phyloP scores from a whole-genome alignment of 352 stramenopile species.

The Pythium phragmitis region DNA sequence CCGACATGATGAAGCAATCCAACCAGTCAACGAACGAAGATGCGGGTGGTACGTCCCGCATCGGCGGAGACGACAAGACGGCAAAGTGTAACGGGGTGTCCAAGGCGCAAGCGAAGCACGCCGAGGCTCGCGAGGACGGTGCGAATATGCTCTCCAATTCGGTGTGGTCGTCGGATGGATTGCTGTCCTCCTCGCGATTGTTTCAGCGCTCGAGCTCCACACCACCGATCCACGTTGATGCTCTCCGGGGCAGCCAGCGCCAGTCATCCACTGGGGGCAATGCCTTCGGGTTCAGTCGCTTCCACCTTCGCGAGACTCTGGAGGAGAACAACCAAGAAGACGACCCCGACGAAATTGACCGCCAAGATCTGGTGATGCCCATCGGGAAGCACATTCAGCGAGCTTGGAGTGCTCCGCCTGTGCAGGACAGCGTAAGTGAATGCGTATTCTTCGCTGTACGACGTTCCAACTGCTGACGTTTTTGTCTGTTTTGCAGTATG shows the following conservation, averaged over 20 bases:
- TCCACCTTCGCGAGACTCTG: slow-evolving; percentile 17
- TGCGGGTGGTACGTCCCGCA: slow-evolving; percentile 4
- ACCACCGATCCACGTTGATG: slow-evolving; percentile 26
- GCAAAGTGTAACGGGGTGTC: slow-evolving; percentile 6
- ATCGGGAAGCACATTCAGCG: slow-evolving; percentile 37
- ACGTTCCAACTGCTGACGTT: neutral
- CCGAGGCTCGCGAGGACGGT: neutral
- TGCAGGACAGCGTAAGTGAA: slow-evolving; percentile 38
- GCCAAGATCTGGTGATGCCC: slow-evolving; percentile 22
- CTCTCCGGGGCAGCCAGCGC: neutral
- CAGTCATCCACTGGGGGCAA: slow-evolving; percentile 9
- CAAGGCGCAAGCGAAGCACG: neutral
- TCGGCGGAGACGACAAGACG: slow-evolving; percentile 7
- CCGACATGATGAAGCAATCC: slow-evolving; percentile 29
- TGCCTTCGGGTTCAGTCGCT: slow-evolving; percentile 9
- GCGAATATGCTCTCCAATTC: slow-evolving; percentile 33
- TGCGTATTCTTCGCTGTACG: neutral
- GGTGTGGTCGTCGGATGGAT: slow-evolving; percentile 64
- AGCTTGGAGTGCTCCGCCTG: slow-evolving; percentile 46
- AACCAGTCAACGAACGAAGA: slow-evolving; percentile 29
- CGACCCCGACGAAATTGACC: slow-evolving; percentile 15
- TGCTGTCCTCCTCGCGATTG: slow-evolving; percentile 49
- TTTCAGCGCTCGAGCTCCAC: slow-evolving; percentile 46
- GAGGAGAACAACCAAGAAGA: slow-evolving; percentile 36
- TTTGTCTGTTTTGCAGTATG: slow-evolving; percentile 9